phyloP scores from a whole-genome alignment of 768 basidiomycete genomes.

The Tricholoma terreum region DNA sequence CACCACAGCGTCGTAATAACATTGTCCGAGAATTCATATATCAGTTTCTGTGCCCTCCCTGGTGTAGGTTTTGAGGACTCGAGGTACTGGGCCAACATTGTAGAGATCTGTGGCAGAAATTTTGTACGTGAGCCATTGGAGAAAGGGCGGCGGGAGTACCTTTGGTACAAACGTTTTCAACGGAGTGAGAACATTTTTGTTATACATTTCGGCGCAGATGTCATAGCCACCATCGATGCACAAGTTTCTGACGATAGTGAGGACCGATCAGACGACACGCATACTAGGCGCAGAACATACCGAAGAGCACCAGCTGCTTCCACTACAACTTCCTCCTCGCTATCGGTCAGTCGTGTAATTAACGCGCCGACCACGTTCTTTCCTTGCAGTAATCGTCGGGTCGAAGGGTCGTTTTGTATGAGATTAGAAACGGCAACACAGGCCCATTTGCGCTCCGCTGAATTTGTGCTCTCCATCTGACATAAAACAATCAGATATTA shows the following conservation, averaged over 20 bases:
- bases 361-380: conserved; percentile 87
- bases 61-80: conserved; percentile 58
- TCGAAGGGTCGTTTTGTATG: conserved; percentile 93
- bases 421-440: conserved; percentile 95
- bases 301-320: conserved; percentile 88
- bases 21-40: conserved; percentile 89
- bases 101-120: conserved; percentile 58
- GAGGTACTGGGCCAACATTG: conserved; percentile 64
- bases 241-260: conserved; percentile 60
- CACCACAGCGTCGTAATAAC: conserved; percentile 93
- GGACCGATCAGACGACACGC: neutral
- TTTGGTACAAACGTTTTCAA: conserved; percentile 76
- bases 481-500: neutral
- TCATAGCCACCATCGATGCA: conserved; percentile 96
- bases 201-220: conserved; percentile 95
- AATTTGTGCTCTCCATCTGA: conserved; percentile 76
- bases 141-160: conserved; percentile 35
- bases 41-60: conserved; percentile 68
- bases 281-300: conserved; percentile 38
- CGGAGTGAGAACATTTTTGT: conserved; percentile 86
- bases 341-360: conserved; percentile 85
- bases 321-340: conserved; percentile 85
- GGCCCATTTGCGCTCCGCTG: conserved; percentile 87
- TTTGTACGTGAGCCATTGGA: neutral
- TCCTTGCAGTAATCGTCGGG: conserved; percentile 82